Evolutionary conservation across 2,329 filamentous ascomycete species (phyloP).

Genomic region (Aspergillus sp.): DNA sequence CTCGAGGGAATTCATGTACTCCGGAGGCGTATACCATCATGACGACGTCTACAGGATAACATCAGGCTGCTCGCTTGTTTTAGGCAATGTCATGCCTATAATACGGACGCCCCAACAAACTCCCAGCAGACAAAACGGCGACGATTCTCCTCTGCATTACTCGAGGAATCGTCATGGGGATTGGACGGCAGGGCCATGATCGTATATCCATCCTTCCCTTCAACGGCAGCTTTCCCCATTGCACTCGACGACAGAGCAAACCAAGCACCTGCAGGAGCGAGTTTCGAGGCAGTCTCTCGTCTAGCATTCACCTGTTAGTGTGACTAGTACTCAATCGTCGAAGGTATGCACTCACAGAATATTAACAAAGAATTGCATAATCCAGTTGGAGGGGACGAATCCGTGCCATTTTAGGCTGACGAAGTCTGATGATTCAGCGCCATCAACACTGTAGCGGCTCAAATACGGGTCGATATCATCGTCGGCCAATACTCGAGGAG

Average conservation of each 20-base stretch:
- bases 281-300: constrained; percentile 11
- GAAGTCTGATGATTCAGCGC: constrained; percentile 18
- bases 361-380: constrained; percentile 29
- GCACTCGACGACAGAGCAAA: constrained; percentile 29
- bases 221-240: constrained; percentile 31
- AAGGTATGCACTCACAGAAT: constrained; percentile 28
- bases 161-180: background rate
- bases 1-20: too few species aligned
- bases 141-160: background rate
- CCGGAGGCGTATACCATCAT: background rate
- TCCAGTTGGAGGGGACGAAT: constrained; percentile 36
- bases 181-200: constrained; percentile 16
- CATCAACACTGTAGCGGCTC: constrained; percentile 36
- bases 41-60: background rate
- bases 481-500: constrained; percentile 30
- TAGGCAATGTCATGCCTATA: constrained; percentile 6
- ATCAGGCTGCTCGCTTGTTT: background rate
- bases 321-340: background rate
- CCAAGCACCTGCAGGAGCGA: constrained; percentile 19
- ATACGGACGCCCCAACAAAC: constrained; percentile 27
- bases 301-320: constrained; percentile 11
- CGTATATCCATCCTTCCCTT: constrained; percentile 37
- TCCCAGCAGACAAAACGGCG: constrained; percentile 28
- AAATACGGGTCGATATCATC: constrained; percentile 41
- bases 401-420: constrained; percentile 41